Base-by-base conservation (phyloP, 2,329 filamentous ascomycete genomes). In the Xylariaceae sp. region DNA sequence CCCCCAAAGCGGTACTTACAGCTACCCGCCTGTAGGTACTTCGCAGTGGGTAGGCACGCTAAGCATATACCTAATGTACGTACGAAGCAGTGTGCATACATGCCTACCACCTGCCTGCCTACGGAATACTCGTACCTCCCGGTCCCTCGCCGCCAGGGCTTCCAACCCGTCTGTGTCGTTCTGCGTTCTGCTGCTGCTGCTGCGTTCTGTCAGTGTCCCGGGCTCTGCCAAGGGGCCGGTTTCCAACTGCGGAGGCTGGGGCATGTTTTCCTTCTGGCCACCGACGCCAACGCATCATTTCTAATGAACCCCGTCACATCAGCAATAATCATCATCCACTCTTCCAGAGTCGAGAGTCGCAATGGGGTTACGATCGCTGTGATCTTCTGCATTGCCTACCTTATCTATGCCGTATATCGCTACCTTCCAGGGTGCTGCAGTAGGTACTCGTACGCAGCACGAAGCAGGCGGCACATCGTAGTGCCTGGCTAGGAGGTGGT, bases 231-330 rank as follows among this genome's bases (percentile, higher is more conserved):
- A 58, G 51, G 45, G 56, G 8, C 45, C 35, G n/a, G 44, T 37
- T 53, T 35, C 23, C 48, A 50, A 35, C 49, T 51, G 49, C 35
- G 39, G 52, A 54, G 52, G 52, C 52, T 54, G 53, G 42, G 55
- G 51, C 58, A 57, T 49, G 62, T 55, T 60, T 61, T 60, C 23
- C 23, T 30, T 30, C 23, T 64, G 58, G 60, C 60, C 55, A 64
- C 60, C 60, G 48, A 59, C 57, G 60, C 60, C 62, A 62, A 57
- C 60, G 55, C 62, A 64, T 61, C 60, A 50, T 51, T 60, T 57
- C 56, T 57, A n/a, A 35, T 50, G 30, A 8, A 60, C 57, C 54
- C 54, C 62, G 54, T 64, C 60, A 62, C 62, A 64, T 62, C 60
- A 64, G 57, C 60, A 49, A 53, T 50, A 45, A 50, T 51, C 47